Evolutionary conservation across 805 yeast genomes (phyloP).

Genomic region (Yarrowia porcina): DNA sequence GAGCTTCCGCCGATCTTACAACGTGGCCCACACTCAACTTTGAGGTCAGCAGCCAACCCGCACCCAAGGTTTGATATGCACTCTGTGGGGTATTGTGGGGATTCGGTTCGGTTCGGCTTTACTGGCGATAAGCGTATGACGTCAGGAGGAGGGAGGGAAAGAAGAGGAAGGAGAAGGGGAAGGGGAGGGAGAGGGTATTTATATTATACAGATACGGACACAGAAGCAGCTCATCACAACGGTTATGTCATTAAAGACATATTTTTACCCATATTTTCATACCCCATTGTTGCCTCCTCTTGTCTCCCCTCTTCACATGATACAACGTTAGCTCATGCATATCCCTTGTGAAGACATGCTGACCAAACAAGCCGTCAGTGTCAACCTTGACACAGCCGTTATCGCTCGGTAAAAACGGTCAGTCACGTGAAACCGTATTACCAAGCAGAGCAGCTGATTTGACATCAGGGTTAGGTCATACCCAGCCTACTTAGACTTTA

Average conservation of each 20-base stretch:
- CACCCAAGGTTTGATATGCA: not conserved
- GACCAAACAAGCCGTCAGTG: not conserved
- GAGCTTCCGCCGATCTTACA: not conserved
- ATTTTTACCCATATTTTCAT: too few relatives aligned
- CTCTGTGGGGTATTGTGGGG: slow-evolving; percentile 24
- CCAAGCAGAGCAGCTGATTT: too few relatives aligned
- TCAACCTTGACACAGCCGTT: too few relatives aligned
- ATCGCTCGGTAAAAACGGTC: too few relatives aligned
- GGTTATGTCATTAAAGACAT: too few relatives aligned
- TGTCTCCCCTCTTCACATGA: not conserved
- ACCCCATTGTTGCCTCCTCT: too few relatives aligned
- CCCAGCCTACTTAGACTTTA: too few relatives aligned
- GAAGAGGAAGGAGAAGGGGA: too few relatives aligned
- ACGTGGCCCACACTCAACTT: not conserved
- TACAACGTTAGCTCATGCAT: not conserved
- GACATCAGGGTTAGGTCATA: too few relatives aligned
- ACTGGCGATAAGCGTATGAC: not conserved
- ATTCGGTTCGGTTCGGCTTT: slow-evolving; percentile 24
- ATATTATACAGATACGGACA: too few relatives aligned
- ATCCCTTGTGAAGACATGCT: not conserved
- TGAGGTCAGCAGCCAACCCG: not conserved
- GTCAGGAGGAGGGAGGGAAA: not conserved
- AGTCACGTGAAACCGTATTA: not conserved
- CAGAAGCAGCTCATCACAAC: too few relatives aligned
- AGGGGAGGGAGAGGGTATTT: too few relatives aligned